phyloP scores from a whole-genome alignment of 768 basidiomycete genomes.

The Suillus spraguei region DNA sequence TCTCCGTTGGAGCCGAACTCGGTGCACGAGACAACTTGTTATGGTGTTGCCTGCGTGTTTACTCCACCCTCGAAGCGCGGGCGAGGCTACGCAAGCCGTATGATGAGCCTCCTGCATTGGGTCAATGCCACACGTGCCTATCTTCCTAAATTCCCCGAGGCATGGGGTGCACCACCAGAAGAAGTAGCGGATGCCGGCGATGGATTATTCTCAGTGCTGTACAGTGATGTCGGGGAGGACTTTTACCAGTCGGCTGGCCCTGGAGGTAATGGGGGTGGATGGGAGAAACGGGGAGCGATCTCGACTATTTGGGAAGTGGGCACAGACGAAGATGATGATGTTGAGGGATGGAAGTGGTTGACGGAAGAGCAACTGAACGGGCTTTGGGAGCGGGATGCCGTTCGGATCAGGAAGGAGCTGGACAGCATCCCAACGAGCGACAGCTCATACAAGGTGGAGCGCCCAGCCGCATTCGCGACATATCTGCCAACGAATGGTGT shows the following conservation, averaged over 20 bases:
- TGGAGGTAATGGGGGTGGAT: conserved; percentile 38
- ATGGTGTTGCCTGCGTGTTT: conserved; percentile 60
- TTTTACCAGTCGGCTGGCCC: conserved; percentile 52
- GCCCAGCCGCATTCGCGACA: conserved; percentile 28
- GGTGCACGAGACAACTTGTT: conserved; percentile 42
- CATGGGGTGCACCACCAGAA: conserved; percentile 47
- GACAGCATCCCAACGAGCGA: conserved; percentile 14
- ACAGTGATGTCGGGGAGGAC: conserved; percentile 51
- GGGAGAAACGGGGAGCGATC: conserved; percentile 40
- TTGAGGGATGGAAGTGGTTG: conserved; percentile 32
- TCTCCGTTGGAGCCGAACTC: conserved; percentile 2
- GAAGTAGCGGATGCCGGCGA: conserved; percentile 37
- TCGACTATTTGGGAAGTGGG: conserved; percentile 45
- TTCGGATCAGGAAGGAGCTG: conserved; percentile 38
- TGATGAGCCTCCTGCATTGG: conserved; percentile 69
- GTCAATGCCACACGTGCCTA: conserved; percentile 40
- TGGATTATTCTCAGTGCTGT: conserved; percentile 50
- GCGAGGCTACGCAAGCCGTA: conserved; percentile 61
- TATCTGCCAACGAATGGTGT: conserved; percentile 50
- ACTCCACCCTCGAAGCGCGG: conserved; percentile 50
- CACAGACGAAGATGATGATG: not conserved
- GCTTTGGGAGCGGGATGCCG: conserved; percentile 45
- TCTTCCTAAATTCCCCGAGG: conserved; percentile 40
- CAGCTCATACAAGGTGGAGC: conserved; percentile 14
- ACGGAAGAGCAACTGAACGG: conserved; percentile 36